Percentiles rank a stretch among this genome's conserved stretches.
Conservation (phyloP, 768 basidiomycete genomes). For the Hericium erinaceus region DNA sequence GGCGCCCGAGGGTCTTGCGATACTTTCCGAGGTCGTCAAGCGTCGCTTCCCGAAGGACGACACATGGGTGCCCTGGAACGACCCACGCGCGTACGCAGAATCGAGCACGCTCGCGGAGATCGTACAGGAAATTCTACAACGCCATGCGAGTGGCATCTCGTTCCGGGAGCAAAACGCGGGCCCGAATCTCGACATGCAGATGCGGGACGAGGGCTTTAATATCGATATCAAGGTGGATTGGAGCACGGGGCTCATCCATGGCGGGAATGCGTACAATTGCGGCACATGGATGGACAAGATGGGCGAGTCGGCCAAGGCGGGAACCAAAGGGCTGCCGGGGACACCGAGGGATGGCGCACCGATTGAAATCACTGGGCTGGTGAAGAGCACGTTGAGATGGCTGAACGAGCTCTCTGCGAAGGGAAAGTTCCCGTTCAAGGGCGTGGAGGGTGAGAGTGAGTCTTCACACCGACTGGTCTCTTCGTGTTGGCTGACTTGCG, state of each 20-base stretch:
- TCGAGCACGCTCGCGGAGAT: constrained; percentile 86
- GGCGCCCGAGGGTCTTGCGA: constrained; percentile 75
- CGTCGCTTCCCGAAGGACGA: constrained; percentile 95
- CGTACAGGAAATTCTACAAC: constrained; percentile 91
- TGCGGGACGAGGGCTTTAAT: constrained; percentile 88
- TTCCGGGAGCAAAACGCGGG: constrained; percentile 98
- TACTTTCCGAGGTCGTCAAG: constrained; percentile 75
- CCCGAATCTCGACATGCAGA: constrained; percentile 94
- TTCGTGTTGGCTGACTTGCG: neutral
- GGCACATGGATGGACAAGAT: constrained; percentile 99
- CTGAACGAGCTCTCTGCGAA: constrained; percentile 52
- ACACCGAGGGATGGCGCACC: constrained; percentile 95
- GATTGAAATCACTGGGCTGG: constrained; percentile 86
- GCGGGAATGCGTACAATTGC: constrained; percentile 80
- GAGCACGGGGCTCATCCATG: constrained; percentile 83
- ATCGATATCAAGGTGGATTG: constrained; percentile 94
- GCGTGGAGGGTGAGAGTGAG: constrained; percentile 75
- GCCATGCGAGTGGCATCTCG: constrained; percentile 84
- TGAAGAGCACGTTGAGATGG: constrained; percentile 93
- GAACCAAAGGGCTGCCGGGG: constrained; percentile 92
- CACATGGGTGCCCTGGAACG: constrained; percentile 89
- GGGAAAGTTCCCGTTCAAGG: constrained; percentile 82
- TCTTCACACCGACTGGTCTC: neutral
- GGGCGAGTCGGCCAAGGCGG: constrained; percentile 88
- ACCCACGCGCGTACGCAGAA: constrained; percentile 71